These are phyloP conservation scores for Trifolium dubium DNA, from an alignment of 306 rosid species.

Conservation along the genomic window DNA sequence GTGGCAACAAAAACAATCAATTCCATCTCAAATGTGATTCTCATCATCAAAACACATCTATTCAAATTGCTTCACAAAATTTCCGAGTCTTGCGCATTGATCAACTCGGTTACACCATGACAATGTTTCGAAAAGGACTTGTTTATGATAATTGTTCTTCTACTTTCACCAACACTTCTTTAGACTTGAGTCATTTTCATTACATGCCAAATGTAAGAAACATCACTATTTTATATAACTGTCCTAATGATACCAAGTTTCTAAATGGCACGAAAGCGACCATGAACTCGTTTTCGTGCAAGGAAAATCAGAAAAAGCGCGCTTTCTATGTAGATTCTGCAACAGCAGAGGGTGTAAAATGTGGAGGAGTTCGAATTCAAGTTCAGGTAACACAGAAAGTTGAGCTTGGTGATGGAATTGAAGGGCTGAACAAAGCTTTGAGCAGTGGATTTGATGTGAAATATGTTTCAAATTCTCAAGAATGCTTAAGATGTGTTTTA, in stretches of 20 bases:
- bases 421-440: slow-evolving; percentile 27
- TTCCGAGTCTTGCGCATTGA: slow-evolving; percentile 38
- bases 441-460: slow-evolving; percentile 44
- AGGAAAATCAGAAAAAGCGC: not conserved
- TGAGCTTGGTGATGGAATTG: not conserved
- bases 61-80: slow-evolving; percentile 37
- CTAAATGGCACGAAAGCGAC: not conserved
- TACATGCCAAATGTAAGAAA: slow-evolving; percentile 21
- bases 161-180: slow-evolving; percentile 43
- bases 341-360: not conserved
- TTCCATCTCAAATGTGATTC: slow-evolving; percentile 32
- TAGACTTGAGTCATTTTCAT: slow-evolving; percentile 23
- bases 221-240: slow-evolving; percentile 45
- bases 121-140: slow-evolving; percentile 37
- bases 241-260: slow-evolving; percentile 11
- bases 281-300: slow-evolving; percentile 33
- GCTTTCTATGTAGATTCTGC: slow-evolving; percentile 34
- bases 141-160: slow-evolving; percentile 41
- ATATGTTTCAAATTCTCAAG: not conserved
- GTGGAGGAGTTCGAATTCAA: slow-evolving; percentile 18
- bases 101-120: slow-evolving; percentile 16
- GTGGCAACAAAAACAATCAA: slow-evolving; percentile 25
- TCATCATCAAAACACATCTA: slow-evolving; percentile 21
- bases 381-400: slow-evolving; percentile 33
- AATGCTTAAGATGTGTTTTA: slow-evolving; percentile 22